Evolutionary conservation across 257 asterid species (phyloP), one percentile per base, ranked within the genome.

Genomic region (Jaltomata sinuosa): DNA sequence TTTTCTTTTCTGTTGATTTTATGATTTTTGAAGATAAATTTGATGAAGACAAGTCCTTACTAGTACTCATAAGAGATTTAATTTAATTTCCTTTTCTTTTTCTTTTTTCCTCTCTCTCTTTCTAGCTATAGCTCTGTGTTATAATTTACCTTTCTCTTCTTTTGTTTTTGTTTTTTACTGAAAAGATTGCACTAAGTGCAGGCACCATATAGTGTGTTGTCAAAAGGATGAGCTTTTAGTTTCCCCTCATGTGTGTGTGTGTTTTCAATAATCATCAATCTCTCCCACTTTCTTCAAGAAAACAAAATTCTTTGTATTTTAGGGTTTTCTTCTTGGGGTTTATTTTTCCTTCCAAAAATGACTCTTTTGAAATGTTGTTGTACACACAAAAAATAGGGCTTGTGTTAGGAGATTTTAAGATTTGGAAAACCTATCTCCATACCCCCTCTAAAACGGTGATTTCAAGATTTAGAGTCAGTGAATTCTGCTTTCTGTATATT

Each of bases 21-120:
- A 81, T 69, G 72, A 69, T 50, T 36, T 25, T 29, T 8, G 53
- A 38, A 34, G 16, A 64, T 19, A 55, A 52, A 34, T 22, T 65
- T 91, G 92, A 89, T 91, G 93, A 89, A 89, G 90, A 89, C 93
- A 88, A 82, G 81, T 90, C 93, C 49, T 83, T 68, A 45, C 2
- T 45, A 42, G 21, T 74, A 15, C 40, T 74, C 22, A 45, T 25
- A 42, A 45, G 38, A 25, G 38, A 74, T 22, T 25, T 74, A 74
- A 82, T 79, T 84, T 84, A 29, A 53, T 36, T 71, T 65, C 54
- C 14, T 79, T 62, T 31, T 9, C 5, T n/a, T 22, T 68, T 85
- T 85, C 38, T 69, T 7, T 57, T 22, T 36, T 11, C 65, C 68
- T 62, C 74, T 22, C 87, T 80, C 27, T 45, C 53, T 76, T 76